phyloP scores from a whole-genome alignment of 768 basidiomycete genomes.

The Boletus tomentosulus region DNA sequence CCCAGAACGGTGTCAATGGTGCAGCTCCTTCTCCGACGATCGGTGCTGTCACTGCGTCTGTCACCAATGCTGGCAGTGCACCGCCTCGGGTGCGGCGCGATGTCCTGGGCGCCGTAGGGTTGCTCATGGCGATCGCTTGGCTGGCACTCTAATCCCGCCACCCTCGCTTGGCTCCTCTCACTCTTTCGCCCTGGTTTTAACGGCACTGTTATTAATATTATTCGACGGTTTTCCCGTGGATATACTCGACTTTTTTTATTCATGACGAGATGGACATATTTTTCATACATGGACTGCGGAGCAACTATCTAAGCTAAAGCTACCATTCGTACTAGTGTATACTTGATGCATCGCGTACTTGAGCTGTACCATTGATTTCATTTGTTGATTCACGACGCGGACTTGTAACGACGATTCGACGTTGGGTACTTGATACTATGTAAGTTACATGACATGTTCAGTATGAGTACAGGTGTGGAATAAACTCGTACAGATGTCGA shows the following conservation, averaged over 20 bases:
- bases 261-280: background rate
- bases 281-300: background rate
- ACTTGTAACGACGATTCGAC: no score
- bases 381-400: background rate
- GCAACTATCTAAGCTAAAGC: background rate
- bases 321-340: background rate
- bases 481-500: no score
- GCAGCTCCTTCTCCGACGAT: conserved; percentile 53
- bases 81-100: background rate
- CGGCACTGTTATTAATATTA: background rate
- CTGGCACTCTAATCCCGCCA: conserved; percentile 3
- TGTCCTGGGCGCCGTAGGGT: background rate
- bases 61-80: conserved; percentile 29
- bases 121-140: background rate
- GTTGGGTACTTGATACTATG: no score
- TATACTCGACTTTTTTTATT: background rate
- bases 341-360: background rate
- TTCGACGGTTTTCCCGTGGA: background rate
- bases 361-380: background rate
- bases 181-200: background rate
- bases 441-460: no score
- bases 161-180: background rate
- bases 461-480: no score
- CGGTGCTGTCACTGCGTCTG: conserved; percentile 45
- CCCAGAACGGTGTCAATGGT: conserved; percentile 29